Conservation (phyloP, 768 basidiomycete species). For the Collybiopsis luxurians region DNA sequence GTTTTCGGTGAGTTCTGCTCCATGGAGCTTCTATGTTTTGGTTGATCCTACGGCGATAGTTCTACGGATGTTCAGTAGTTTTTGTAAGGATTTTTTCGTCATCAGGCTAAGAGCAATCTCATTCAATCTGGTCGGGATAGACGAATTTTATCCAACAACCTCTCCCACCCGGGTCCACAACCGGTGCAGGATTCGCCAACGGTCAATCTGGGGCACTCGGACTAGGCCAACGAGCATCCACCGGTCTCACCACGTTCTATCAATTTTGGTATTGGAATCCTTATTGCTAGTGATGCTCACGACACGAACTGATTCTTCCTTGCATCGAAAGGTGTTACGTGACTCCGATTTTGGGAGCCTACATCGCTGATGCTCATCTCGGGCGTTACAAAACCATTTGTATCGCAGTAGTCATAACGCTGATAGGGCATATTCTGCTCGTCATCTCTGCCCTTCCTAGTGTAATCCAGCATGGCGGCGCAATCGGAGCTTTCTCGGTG, state of each 20-base stretch:
- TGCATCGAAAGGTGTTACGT: constrained; percentile 62
- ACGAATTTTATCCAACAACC: constrained; percentile 76
- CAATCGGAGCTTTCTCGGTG: constrained; percentile 51
- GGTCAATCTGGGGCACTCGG: constrained; percentile 70
- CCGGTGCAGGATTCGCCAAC: constrained; percentile 52
- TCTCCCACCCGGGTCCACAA: constrained; percentile 61
- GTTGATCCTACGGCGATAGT: background rate
- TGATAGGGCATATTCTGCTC: constrained; percentile 66
- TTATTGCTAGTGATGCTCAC: background rate
- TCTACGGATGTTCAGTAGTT: background rate
- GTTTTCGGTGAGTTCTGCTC: constrained; percentile 36
- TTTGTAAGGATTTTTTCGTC: background rate
- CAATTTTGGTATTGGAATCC: constrained; percentile 56
- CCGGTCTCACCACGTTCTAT: constrained; percentile 70
- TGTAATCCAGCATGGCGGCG: constrained; percentile 52
- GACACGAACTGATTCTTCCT: constrained; percentile 7
- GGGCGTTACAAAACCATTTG: constrained; percentile 77
- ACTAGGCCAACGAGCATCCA: constrained; percentile 66
- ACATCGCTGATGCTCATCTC: constrained; percentile 68
- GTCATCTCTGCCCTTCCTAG: constrained; percentile 65
- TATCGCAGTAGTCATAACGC: constrained; percentile 53
- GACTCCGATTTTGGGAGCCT: constrained; percentile 67
- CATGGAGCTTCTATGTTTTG: background rate
- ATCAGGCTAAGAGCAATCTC: background rate
- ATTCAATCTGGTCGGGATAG: constrained; percentile 29